Evolutionary conservation across 2,329 filamentous ascomycete genomes (phyloP), one percentile per base, ranked within the genome.

Genomic region (Beauveria bassiana): DNA sequence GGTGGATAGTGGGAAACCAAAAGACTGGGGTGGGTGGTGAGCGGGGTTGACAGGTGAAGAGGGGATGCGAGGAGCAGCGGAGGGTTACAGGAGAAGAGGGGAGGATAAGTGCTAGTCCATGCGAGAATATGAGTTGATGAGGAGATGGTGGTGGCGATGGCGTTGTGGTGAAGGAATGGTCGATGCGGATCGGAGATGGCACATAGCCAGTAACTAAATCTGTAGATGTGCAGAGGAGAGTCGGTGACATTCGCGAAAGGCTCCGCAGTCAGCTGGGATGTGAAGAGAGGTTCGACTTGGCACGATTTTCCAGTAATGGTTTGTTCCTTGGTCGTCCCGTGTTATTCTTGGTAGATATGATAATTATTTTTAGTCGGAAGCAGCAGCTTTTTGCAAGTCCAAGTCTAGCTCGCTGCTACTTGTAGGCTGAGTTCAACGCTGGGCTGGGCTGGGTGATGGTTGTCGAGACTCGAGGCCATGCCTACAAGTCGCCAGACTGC

Each of bases 131-230:
- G 31, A 40, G 28, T 9, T 12, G 38, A 26, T 14, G 42, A 38
- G 14, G 26, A 57, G 16, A 24, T 46, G 54, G 26, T 38, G 43
- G 42, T 57, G 42, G 54, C 34, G 40, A n/a, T 34, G 42, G 5
- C 22, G 38, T 14, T 20, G 52, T 20, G 38, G 24, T 31, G 42
- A 46, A 26, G 16, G 20, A 9, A 38, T 28, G 28, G n/a, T 31
- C n/a, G 54, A 57, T 57, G 28, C 43, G 43, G 54, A 57, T 57
- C 54, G 54, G 26, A 47, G 43, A 24, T 57, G 54, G 28, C 40
- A 47, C n/a, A 26, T 31, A n/a, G 12, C 12, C 16, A 38, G 34
- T 6, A 38, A 38, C 34, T 38, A 38, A 38, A 26, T 40, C 16
- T 43, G 18, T 14, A 26, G 53, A 56, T 56, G 40, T 5, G 52